These are phyloP conservation scores for Rubia tinctorum DNA, from an alignment of 305 asterid genomes.

Conservation along the genomic window DNA sequence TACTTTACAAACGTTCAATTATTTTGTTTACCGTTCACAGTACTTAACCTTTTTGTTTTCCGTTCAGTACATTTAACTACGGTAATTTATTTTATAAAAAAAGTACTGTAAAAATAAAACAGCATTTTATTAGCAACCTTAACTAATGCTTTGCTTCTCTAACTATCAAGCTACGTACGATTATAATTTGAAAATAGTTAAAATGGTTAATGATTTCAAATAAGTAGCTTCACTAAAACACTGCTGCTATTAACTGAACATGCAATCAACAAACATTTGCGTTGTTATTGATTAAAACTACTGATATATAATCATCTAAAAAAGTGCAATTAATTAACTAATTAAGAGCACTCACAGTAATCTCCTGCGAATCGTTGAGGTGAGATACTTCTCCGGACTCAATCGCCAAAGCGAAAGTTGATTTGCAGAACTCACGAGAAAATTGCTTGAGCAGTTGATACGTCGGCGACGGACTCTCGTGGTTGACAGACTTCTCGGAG, in stretches of 20 bases:
- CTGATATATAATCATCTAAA: background rate
- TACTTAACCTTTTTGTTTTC: background rate
- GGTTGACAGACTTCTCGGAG: conserved; percentile 63
- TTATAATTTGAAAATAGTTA: background rate
- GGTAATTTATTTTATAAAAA: no score
- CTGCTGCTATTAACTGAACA: background rate
- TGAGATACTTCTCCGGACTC: conserved; percentile 16
- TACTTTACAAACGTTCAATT: background rate
- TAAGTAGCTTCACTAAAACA: background rate
- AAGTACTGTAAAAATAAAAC: background rate
- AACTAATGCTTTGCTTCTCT: background rate
- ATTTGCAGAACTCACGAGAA: conserved; percentile 61
- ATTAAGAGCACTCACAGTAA: conserved; percentile 45
- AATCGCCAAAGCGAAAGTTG: conserved; percentile 25
- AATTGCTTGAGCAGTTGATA: conserved; percentile 63
- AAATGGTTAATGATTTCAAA: background rate
- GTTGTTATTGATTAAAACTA: background rate
- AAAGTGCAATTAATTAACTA: background rate
- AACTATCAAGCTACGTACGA: background rate
- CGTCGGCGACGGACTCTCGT: conserved; percentile 56
- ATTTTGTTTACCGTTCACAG: background rate
- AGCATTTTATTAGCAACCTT: background rate
- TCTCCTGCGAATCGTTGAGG: conserved; percentile 28
- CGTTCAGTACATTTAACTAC: background rate
- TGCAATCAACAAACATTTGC: background rate